Evolutionary conservation across 106 monocot genomes (phyloP).

Genomic region (Iris macrosiphon): DNA sequence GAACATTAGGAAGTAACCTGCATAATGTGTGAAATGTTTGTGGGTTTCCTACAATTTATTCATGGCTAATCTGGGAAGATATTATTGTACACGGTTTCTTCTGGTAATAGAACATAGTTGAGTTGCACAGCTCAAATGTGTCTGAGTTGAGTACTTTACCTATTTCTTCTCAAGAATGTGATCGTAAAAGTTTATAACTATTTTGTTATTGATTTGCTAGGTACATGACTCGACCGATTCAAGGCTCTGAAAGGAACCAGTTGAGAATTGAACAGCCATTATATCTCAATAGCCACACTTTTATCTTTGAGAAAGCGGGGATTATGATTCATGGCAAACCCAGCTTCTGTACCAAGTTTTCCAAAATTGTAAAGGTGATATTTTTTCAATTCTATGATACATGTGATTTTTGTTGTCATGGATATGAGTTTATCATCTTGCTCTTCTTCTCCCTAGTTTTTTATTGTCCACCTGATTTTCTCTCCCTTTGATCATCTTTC

Average conservation of each 20-base stretch:
- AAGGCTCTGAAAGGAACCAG: slow-evolving; percentile 7
- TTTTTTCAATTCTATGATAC: background rate
- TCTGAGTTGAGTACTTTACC: too few relatives aligned
- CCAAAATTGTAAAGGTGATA: slow-evolving; percentile 62
- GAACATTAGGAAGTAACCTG: too few relatives aligned
- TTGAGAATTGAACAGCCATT: slow-evolving; percentile 19
- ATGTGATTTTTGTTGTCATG: background rate
- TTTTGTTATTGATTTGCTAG: too few relatives aligned
- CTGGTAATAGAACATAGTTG: too few relatives aligned
- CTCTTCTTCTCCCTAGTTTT: background rate
- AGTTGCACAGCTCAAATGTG: too few relatives aligned
- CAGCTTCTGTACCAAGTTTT: slow-evolving; percentile 57
- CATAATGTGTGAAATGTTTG: too few relatives aligned
- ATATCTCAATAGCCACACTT: slow-evolving; percentile 9
- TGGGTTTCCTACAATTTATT: too few relatives aligned
- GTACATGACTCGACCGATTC: slow-evolving; percentile 35
- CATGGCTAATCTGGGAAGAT: too few relatives aligned
- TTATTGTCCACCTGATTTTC: background rate
- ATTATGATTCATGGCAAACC: slow-evolving; percentile 57
- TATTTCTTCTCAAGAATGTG: too few relatives aligned
- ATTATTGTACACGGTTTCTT: too few relatives aligned
- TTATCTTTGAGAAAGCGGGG: slow-evolving; percentile 53
- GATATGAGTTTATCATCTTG: background rate
- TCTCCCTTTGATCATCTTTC: background rate
- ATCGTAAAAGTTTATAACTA: too few relatives aligned